phyloP scores from a whole-genome alignment of 148 eudicot genomes.

The Tetragonia tetragonoides region DNA sequence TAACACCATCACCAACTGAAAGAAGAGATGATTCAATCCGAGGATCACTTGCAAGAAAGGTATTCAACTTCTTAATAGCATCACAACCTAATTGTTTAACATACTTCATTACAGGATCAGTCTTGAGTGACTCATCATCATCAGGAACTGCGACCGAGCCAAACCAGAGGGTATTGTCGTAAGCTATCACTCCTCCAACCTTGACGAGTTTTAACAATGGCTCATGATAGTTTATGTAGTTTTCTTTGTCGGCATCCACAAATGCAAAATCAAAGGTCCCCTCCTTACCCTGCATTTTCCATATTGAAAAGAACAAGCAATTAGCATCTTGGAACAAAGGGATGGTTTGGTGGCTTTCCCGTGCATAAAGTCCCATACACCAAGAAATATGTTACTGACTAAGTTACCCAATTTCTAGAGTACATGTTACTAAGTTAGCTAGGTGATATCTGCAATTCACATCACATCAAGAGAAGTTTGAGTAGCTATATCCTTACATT shows the following conservation, averaged over 20 bases:
- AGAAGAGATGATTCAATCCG: conserved; percentile 31
- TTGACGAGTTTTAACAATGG: conserved; percentile 28
- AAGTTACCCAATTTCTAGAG: too few relatives aligned
- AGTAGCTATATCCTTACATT: conserved; percentile 12
- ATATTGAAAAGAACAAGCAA: too few relatives aligned
- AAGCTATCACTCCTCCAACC: conserved; percentile 37
- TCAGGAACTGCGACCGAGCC: conserved; percentile 27
- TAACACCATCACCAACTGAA: conserved; percentile 37
- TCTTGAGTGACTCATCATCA: conserved; percentile 16
- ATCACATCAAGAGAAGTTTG: background rate
- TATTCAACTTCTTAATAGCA: conserved; percentile 15
- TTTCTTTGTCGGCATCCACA: conserved; percentile 37
- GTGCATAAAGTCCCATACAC: too few relatives aligned
- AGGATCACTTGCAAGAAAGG: conserved; percentile 24
- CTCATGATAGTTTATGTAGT: conserved; percentile 37
- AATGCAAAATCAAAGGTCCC: conserved; percentile 34
- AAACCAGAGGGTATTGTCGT: conserved; percentile 41
- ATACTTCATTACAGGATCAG: conserved; percentile 11
- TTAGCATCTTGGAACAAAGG: too few relatives aligned
- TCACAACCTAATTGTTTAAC: background rate
- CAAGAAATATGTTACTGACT: too few relatives aligned
- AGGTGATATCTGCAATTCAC: too few relatives aligned
- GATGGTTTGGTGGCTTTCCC: too few relatives aligned
- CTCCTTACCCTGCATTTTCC: conserved; percentile 34
- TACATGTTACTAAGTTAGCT: background rate